These are phyloP conservation scores for Sphagnum tenellum DNA, from an alignment of 225 moss, liverwort and hornwort genomes.

Conservation along the genomic window DNA sequence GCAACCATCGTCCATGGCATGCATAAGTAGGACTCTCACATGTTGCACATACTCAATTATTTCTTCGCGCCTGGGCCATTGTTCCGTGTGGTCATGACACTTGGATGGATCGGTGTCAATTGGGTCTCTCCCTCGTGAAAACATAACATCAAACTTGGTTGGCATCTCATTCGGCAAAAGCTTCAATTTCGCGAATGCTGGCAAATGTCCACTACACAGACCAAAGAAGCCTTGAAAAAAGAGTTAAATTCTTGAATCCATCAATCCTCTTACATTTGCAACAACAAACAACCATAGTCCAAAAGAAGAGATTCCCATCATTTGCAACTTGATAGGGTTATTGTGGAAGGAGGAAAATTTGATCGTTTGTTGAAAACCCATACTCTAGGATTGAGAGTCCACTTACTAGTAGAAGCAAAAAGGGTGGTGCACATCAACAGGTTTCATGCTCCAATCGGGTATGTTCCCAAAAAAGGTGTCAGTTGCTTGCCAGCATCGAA, in stretches of 20 bases:
- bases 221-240: neutral
- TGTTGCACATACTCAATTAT: constrained; percentile 40
- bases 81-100: constrained; percentile 70
- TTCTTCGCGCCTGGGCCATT: constrained; percentile 48
- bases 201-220: constrained; percentile 58
- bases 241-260: too few species aligned
- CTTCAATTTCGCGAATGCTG: constrained; percentile 69
- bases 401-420: constrained; percentile 86
- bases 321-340: too few species aligned
- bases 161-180: constrained; percentile 22
- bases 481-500: constrained; percentile 64
- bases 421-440: constrained; percentile 79
- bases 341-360: too few species aligned
- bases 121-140: constrained; percentile 86
- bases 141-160: constrained; percentile 46
- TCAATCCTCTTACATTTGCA: too few species aligned
- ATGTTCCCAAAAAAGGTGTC: constrained; percentile 53
- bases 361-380: too few species aligned
- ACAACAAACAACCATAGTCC: too few species aligned
- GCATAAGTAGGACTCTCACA: constrained; percentile 21
- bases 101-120: constrained; percentile 47
- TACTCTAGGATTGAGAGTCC: too few species aligned
- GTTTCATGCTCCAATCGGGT: constrained; percentile 62
- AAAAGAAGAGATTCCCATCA: too few species aligned
- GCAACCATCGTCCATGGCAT: constrained; percentile 7